phyloP scores from a whole-genome alignment of 768 basidiomycete genomes.

The Lentinula guzmanii region DNA sequence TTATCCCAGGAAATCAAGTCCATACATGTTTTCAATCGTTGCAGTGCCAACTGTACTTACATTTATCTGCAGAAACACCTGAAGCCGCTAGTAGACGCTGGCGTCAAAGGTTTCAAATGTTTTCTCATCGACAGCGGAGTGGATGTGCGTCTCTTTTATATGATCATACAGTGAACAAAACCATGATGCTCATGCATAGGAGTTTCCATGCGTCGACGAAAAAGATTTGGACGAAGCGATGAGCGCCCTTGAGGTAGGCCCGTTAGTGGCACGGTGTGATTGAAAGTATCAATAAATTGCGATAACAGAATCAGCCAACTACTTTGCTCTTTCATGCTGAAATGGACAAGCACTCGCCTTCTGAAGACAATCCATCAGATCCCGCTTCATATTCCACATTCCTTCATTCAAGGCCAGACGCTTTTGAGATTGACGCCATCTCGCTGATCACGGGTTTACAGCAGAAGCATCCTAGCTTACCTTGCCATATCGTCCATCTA shows the following conservation, averaged over 20 bases:
- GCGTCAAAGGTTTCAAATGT: slow-evolving; percentile 96
- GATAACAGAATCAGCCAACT: slow-evolving; percentile 51
- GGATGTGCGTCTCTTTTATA: slow-evolving; percentile 45
- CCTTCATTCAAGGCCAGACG: slow-evolving; percentile 75
- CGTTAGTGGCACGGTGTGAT: background rate
- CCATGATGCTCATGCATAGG: slow-evolving; percentile 36
- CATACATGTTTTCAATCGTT: slow-evolving; percentile 7
- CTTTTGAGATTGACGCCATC: slow-evolving; percentile 79
- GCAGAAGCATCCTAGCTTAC: slow-evolving; percentile 54
- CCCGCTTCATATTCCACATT: slow-evolving; percentile 74
- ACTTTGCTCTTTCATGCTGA: slow-evolving; percentile 93
- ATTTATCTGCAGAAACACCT: slow-evolving; percentile 52
- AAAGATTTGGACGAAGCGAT: slow-evolving; percentile 65
- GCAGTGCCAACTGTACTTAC: background rate
- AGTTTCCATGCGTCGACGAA: slow-evolving; percentile 86
- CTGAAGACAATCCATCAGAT: background rate
- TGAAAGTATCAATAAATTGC: background rate
- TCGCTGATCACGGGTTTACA: slow-evolving; percentile 66
- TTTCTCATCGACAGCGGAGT: slow-evolving; percentile 96
- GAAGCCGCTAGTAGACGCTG: slow-evolving; percentile 65
- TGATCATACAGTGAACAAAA: slow-evolving; percentile 7
- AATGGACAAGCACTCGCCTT: slow-evolving; percentile 35
- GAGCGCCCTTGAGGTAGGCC: slow-evolving; percentile 62
- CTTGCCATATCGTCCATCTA: slow-evolving; percentile 93
- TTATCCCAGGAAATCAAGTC: slow-evolving; percentile 88